Percentiles rank a stretch among this genome's conserved stretches.
These are phyloP conservation scores for Naematelia encephala DNA, from an alignment of 768 basidiomycete genomes.

Conservation along the genomic window DNA sequence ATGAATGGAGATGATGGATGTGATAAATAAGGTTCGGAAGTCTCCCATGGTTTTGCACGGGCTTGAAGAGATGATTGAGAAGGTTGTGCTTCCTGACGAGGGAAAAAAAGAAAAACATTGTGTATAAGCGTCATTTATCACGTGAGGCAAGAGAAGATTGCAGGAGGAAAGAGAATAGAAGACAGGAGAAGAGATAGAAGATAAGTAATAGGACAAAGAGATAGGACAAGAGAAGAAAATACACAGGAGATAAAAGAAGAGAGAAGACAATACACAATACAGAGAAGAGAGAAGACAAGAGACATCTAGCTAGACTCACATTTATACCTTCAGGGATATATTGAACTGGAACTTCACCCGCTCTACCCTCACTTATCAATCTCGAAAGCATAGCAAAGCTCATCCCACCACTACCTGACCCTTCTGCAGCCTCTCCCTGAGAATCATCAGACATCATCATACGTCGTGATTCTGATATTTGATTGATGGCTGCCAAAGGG, in stretches of 20 bases:
- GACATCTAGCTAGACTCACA: slow-evolving; percentile 18
- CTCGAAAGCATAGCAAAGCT: slow-evolving; percentile 25
- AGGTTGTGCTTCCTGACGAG: slow-evolving; percentile 4
- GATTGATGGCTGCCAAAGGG: slow-evolving; percentile 8
- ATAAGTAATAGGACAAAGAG: background rate
- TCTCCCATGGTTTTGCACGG: slow-evolving; percentile 8
- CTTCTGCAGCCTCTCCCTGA: background rate
- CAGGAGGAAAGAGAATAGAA: background rate
- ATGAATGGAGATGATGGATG: background rate
- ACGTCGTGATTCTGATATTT: slow-evolving; percentile 21
- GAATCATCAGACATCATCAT: slow-evolving; percentile 21
- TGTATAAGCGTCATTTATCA: background rate
- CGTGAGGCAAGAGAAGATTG: background rate
- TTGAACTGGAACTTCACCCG: slow-evolving; percentile 19
- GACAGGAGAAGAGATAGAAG: background rate
- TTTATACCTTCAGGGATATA: slow-evolving; percentile 29
- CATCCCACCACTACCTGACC: slow-evolving; percentile 13
- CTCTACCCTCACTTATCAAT: slow-evolving; percentile 31
- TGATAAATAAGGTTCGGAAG: background rate
- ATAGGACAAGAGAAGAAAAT: background rate
- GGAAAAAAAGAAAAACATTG: background rate
- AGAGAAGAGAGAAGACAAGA: background rate
- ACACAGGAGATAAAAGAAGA: background rate
- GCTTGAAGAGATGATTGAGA: slow-evolving; percentile 2
- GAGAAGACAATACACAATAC: background rate